Conservation (phyloP, 2,329 filamentous ascomycete genomes). For the Calonectria naviculata region DNA sequence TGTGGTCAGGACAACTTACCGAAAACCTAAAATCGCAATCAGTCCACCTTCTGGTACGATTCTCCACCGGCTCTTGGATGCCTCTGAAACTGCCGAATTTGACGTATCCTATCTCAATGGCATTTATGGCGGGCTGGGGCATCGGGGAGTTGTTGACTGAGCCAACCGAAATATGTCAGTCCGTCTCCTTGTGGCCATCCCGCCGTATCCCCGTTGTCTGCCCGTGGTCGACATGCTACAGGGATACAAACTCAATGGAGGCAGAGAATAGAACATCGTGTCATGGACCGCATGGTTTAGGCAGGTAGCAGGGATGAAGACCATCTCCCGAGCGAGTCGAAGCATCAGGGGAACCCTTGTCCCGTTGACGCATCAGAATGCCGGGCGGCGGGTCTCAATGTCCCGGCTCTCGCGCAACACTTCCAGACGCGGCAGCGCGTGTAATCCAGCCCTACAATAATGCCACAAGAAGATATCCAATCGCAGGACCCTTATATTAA, state of each 20-base stretch:
- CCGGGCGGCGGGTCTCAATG: neutral
- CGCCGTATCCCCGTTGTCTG: neutral
- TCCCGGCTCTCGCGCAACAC: neutral
- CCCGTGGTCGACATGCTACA: neutral
- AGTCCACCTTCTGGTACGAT: constrained; percentile 7
- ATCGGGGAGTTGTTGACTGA: neutral
- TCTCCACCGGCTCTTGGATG: neutral
- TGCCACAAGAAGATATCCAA: neutral
- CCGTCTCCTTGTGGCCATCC: neutral
- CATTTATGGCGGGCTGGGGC: neutral
- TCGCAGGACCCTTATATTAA: neutral
- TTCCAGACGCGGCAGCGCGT: neutral
- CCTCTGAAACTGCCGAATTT: neutral
- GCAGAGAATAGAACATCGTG: neutral
- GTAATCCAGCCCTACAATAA: neutral
- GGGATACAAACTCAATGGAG: neutral
- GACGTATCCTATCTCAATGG: neutral
- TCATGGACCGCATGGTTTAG: neutral
- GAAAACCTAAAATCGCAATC: neutral
- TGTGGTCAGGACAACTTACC: neutral
- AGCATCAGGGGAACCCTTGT: neutral
- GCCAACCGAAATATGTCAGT: neutral
- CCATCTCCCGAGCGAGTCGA: neutral
- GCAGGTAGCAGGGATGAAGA: neutral
- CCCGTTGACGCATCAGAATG: neutral